Percentiles rank a stretch among this genome's conserved stretches.
Evolutionary conservation across 169 alveolate genomes (phyloP).

Genomic region (Neospora caninum): DNA sequence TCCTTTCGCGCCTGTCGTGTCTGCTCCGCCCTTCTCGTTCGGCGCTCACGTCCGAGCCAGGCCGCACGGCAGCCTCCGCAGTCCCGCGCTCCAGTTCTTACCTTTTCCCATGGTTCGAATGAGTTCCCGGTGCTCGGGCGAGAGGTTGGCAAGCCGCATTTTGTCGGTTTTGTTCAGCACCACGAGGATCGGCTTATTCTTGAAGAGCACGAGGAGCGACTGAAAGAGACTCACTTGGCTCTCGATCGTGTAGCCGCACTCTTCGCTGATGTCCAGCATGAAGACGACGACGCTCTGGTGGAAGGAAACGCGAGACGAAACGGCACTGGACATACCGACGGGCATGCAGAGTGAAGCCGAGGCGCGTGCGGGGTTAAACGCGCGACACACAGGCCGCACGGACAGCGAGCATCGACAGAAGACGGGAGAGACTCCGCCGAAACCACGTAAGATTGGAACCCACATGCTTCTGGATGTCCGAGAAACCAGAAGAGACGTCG

Average conservation of each 20-base stretch:
- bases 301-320: neutral
- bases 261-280: conserved; percentile 96
- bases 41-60: too few relatives aligned
- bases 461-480: too few relatives aligned
- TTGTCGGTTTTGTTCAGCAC: conserved; percentile 96
- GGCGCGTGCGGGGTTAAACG: too few relatives aligned
- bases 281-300: conserved; percentile 80
- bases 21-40: too few relatives aligned
- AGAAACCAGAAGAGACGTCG: too few relatives aligned
- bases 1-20: too few relatives aligned
- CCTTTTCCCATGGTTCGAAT: conserved; percentile 80
- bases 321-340: neutral
- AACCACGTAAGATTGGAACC: too few relatives aligned
- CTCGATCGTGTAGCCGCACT: conserved; percentile 95
- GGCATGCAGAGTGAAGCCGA: neutral
- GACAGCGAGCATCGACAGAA: too few relatives aligned
- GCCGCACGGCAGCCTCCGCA: too few relatives aligned
- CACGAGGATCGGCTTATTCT: conserved; percentile 94
- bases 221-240: conserved; percentile 93
- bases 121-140: conserved; percentile 81
- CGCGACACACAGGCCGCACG: too few relatives aligned
- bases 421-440: too few relatives aligned
- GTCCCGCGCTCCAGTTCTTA: conserved; percentile 6
- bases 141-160: conserved; percentile 82
- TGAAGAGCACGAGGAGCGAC: conserved; percentile 94